Percentiles rank a stretch among this genome's conserved stretches.
These are phyloP conservation scores for Oldenlandia corymbosa DNA, from an alignment of 257 asterid genomes.

Conservation along the genomic window DNA sequence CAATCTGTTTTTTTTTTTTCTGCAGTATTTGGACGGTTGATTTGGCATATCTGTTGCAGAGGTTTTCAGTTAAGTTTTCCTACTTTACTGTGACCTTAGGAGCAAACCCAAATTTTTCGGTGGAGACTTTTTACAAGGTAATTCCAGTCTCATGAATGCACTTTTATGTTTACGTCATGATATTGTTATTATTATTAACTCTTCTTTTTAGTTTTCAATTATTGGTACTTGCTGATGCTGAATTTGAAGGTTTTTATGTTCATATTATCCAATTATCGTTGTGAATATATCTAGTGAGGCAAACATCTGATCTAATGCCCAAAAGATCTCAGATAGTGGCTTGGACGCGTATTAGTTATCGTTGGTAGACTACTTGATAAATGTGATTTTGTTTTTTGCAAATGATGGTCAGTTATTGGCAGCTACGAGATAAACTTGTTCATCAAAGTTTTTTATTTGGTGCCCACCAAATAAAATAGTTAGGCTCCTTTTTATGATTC, in stretches of 20 bases:
- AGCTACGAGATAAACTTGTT: too few species aligned
- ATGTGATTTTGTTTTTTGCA: neutral
- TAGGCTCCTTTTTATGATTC: too few species aligned
- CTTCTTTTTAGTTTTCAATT: neutral
- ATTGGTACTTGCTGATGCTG: neutral
- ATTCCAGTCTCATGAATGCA: constrained; percentile 10
- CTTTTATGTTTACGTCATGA: neutral
- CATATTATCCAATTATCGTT: neutral
- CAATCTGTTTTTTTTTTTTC: constrained; percentile 16
- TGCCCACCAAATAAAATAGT: too few species aligned
- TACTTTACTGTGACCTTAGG: constrained; percentile 92
- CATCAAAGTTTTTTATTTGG: too few species aligned
- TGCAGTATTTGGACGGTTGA: constrained; percentile 97
- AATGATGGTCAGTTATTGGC: neutral
- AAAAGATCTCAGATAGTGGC: neutral
- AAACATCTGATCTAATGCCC: neutral
- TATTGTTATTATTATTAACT: neutral
- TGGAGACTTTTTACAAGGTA: constrained; percentile 91
- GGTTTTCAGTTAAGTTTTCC: constrained; percentile 66
- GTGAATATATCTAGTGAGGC: too few species aligned
- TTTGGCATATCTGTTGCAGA: constrained; percentile 91
- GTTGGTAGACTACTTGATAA: neutral
- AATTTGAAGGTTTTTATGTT: neutral
- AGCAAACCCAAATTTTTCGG: constrained; percentile 88
- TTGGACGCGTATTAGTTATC: neutral